These are phyloP conservation scores for Phialophora verrucosa DNA, from an alignment of 2,329 filamentous ascomycete species.

Conservation along the genomic window DNA sequence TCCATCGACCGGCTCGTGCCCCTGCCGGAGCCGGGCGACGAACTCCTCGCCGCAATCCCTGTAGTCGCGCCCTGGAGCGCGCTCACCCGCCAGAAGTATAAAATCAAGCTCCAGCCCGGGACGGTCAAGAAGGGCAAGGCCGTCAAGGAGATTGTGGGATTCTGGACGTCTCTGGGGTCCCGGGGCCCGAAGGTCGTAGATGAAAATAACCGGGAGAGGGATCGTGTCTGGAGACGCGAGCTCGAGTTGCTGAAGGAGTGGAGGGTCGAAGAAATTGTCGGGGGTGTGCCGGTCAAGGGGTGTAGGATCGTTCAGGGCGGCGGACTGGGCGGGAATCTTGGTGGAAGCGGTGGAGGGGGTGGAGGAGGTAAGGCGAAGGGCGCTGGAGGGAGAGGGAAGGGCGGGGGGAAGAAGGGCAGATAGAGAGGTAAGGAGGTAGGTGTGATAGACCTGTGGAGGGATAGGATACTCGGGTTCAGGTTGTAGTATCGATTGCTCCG, in stretches of 20 bases:
- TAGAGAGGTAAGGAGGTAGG: neutral
- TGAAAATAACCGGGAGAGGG: conserved; percentile 57
- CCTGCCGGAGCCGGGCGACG: conserved; percentile 78
- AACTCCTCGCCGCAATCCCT: conserved; percentile 66
- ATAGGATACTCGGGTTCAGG: neutral
- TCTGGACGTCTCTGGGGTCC: conserved; percentile 60
- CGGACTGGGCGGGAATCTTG: conserved; percentile 45
- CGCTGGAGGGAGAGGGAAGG: neutral
- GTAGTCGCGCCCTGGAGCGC: conserved; percentile 69
- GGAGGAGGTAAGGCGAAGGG: conserved; percentile 21
- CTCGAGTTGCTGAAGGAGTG: conserved; percentile 80
- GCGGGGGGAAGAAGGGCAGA: conserved; percentile 9
- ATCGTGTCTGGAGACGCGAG: conserved; percentile 59
- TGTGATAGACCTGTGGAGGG: neutral
- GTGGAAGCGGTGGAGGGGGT: conserved; percentile 21
- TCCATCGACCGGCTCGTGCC: conserved; percentile 76
- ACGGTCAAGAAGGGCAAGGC: conserved; percentile 92
- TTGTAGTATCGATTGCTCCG: neutral
- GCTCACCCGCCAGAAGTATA: conserved; percentile 79
- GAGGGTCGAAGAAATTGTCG: conserved; percentile 81
- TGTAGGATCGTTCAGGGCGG: conserved; percentile 78
- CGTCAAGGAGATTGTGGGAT: conserved; percentile 83
- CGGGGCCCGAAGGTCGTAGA: conserved; percentile 57
- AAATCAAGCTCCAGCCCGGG: conserved; percentile 91
- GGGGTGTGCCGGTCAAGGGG: conserved; percentile 78